These are phyloP conservation scores for Solanum hybrid DNA, from an alignment of 305 asterid species.

Conservation along the genomic window DNA sequence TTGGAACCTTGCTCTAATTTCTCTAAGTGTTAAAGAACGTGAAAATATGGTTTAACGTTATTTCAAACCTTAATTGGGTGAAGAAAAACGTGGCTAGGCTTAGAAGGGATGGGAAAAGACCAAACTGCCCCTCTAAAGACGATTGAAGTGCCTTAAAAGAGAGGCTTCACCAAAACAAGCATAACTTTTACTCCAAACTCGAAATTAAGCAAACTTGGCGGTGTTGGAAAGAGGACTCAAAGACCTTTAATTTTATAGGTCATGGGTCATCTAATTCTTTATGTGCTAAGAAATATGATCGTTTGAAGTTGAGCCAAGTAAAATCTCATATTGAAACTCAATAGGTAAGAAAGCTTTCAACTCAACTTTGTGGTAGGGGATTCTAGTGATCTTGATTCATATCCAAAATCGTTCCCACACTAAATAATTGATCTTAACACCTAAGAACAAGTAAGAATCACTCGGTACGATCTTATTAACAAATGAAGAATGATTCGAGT, in stretches of 20 bases:
- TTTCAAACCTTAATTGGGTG: background rate
- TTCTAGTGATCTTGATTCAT: background rate
- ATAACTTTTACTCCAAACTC: background rate
- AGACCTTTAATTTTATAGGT: background rate
- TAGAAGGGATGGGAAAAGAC: background rate
- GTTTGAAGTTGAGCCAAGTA: background rate
- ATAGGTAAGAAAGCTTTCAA: background rate
- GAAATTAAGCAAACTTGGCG: background rate
- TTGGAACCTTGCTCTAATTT: background rate
- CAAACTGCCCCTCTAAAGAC: background rate
- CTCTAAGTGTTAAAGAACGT: background rate
- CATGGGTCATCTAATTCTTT: background rate
- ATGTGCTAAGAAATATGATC: background rate
- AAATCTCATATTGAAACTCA: background rate
- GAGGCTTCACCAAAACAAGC: background rate
- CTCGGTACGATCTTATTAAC: background rate
- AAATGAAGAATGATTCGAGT: background rate
- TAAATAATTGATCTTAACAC: background rate
- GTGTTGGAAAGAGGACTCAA: background rate
- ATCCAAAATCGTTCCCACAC: background rate
- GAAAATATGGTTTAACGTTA: background rate
- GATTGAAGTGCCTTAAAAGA: background rate
- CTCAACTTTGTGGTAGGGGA: background rate
- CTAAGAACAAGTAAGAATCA: background rate
- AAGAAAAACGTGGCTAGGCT: background rate